A percentile compares a stretch with the other conserved stretches of the same genome.
phyloP scores from a whole-genome alignment of 805 yeast genomes.

The Yamadazyma laniorum region DNA sequence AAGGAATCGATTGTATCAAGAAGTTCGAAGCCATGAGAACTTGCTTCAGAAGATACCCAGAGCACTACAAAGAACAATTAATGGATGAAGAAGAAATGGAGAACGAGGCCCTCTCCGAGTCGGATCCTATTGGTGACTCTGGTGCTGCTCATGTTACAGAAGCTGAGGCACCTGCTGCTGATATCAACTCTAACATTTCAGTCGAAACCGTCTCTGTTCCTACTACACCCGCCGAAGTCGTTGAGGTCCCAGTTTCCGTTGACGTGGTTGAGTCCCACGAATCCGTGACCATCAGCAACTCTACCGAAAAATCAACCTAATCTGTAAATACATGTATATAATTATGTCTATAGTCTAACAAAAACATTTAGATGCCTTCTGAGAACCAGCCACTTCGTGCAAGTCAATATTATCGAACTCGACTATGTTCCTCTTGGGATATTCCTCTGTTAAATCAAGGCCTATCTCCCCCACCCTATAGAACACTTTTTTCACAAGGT shows the following conservation, averaged over 20 bases:
- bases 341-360: constrained; percentile 4
- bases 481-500: constrained; percentile 34
- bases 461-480: constrained; percentile 38
- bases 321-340: constrained; percentile 6
- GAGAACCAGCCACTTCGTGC: not conserved
- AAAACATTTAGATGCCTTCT: constrained; percentile 3
- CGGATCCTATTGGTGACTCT: not conserved
- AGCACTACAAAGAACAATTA: constrained; percentile 87
- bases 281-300: too few species aligned
- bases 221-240: not conserved
- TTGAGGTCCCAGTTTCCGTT: constrained; percentile 1
- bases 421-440: constrained; percentile 16
- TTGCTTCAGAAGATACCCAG: constrained; percentile 92
- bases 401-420: constrained; percentile 34
- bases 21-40: constrained; percentile 89
- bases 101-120: constrained; percentile 1
- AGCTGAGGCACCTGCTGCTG: constrained; percentile 1
- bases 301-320: constrained; percentile 3
- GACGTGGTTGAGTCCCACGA: not conserved
- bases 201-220: too few species aligned
- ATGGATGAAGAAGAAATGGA: constrained; percentile 65
- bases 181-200: too few species aligned
- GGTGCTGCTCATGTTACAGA: constrained; percentile 1
- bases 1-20: constrained; percentile 92
- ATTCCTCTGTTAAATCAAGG: constrained; percentile 15